A percentile compares a stretch with the other conserved stretches of the same genome.
These are phyloP conservation scores for Globisporangium echinulatum DNA, from an alignment of 352 stramenopile genomes.

Conservation along the genomic window DNA sequence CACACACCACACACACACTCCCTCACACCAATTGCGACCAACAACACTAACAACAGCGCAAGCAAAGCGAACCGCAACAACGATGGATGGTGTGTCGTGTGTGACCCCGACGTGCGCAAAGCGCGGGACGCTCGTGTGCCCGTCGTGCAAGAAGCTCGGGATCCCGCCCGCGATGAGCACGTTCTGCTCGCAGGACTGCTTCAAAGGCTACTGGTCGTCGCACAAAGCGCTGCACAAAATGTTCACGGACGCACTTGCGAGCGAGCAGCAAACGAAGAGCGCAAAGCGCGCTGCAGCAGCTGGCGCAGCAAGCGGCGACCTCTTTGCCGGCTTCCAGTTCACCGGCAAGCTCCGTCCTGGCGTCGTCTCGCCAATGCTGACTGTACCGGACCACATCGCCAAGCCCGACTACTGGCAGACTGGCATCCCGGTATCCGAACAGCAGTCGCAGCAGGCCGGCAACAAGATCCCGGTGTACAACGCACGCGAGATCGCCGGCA, in stretches of 20 bases:
- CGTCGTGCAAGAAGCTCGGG: slow-evolving; percentile 89
- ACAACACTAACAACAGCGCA: background rate
- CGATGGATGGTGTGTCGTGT: slow-evolving; percentile 29
- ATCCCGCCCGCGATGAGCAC: slow-evolving; percentile 79
- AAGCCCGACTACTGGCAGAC: slow-evolving; percentile 90
- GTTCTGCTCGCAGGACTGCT: slow-evolving; percentile 95
- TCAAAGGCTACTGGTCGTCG: slow-evolving; percentile 92
- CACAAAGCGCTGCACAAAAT: slow-evolving; percentile 97
- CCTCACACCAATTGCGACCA: background rate
- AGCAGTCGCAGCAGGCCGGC: slow-evolving; percentile 51
- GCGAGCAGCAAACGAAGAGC: slow-evolving; percentile 22
- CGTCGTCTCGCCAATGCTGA: slow-evolving; percentile 65
- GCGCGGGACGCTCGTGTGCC: slow-evolving; percentile 81
- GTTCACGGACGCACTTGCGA: slow-evolving; percentile 79
- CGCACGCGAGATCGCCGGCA: slow-evolving; percentile 90
- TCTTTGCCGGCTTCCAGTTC: slow-evolving; percentile 75
- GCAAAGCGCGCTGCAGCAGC: slow-evolving; percentile 22
- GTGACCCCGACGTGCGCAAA: slow-evolving; percentile 76
- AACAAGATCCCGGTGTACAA: slow-evolving; percentile 92
- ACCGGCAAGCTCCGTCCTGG: slow-evolving; percentile 81
- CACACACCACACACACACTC: background rate
- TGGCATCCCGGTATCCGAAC: slow-evolving; percentile 61
- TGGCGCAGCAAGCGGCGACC: slow-evolving; percentile 3
- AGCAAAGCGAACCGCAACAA: background rate
- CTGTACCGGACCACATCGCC: slow-evolving; percentile 73